Percentiles rank a stretch among this genome's conserved stretches.
Conservation (phyloP, 495 filamentous ascomycete genomes). For the Penicillium alfredii region DNA sequence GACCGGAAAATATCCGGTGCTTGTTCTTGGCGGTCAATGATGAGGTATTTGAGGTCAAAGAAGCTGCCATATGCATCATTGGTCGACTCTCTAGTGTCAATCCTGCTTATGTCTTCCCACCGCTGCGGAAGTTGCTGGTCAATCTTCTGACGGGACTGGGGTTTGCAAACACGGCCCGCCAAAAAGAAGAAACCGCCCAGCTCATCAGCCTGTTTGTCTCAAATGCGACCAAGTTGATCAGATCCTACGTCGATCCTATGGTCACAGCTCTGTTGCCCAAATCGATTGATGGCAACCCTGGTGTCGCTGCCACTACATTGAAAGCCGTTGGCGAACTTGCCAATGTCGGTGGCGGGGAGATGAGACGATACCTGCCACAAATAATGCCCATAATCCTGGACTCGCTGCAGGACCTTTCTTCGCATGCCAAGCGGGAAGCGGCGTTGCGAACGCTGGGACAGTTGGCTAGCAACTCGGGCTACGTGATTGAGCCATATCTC, state of each 20-base stretch:
- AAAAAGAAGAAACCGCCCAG: slow-evolving; percentile 92
- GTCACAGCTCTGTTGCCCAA: slow-evolving; percentile 85
- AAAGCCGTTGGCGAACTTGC: slow-evolving; percentile 89
- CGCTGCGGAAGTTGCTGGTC: slow-evolving; percentile 86
- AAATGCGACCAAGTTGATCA: slow-evolving; percentile 84
- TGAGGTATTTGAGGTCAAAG: slow-evolving; percentile 81
- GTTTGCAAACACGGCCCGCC: slow-evolving; percentile 86
- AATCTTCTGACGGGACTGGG: slow-evolving; percentile 93
- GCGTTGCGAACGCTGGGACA: slow-evolving; percentile 88
- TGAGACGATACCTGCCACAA: slow-evolving; percentile 77
- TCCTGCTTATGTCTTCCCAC: slow-evolving; percentile 94
- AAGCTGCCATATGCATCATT: slow-evolving; percentile 93
- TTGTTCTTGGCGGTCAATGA: slow-evolving; percentile 97
- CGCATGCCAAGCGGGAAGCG: slow-evolving; percentile 79
- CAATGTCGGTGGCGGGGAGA: slow-evolving; percentile 84
- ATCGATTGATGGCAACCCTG: slow-evolving; percentile 71
- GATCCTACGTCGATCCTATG: slow-evolving; percentile 93
- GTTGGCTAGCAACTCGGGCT: slow-evolving; percentile 88
- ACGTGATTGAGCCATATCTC: slow-evolving; percentile 94
- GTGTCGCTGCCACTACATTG: slow-evolving; percentile 87
- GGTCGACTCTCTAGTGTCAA: slow-evolving; percentile 87
- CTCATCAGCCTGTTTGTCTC: slow-evolving; percentile 87
- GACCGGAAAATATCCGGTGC: slow-evolving; percentile 92
- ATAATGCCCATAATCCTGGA: slow-evolving; percentile 95
- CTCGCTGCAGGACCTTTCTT: slow-evolving; percentile 86